Percentiles rank a stretch among this genome's conserved stretches.
Conservation (phyloP, 192 early-diverging fungal species). For the Backusella macrospora region DNA sequence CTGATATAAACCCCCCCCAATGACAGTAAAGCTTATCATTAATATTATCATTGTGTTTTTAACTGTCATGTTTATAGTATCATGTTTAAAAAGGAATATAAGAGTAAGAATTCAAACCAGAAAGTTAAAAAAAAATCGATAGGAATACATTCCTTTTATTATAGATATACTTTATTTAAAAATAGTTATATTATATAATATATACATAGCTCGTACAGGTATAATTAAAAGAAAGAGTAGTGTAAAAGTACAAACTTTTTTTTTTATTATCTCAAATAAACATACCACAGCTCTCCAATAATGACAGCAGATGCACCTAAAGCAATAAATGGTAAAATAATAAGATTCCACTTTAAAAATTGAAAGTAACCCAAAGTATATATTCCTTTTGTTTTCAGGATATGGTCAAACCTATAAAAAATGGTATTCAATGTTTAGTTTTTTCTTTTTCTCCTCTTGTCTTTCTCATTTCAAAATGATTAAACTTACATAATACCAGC, state of each 20-base stretch:
- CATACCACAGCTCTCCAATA: slow-evolving; percentile 52
- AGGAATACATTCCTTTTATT: no score
- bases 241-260: no score
- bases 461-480: no score
- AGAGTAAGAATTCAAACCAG: no score
- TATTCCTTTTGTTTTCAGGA: slow-evolving; percentile 54
- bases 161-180: no score
- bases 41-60: no score
- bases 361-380: slow-evolving; percentile 46
- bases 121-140: no score
- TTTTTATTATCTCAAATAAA: slow-evolving; percentile 27
- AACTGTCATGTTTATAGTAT: no score
- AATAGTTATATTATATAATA: not conserved
- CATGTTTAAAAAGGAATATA: no score
- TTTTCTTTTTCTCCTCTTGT: no score
- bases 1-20: not conserved
- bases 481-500: slow-evolving; percentile 75
- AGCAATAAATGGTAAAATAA: slow-evolving; percentile 59
- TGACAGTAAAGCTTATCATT: no score
- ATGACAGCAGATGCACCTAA: slow-evolving; percentile 48
- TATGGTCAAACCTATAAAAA: slow-evolving; percentile 50
- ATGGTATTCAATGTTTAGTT: no score
- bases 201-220: not conserved
- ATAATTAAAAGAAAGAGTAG: not conserved
- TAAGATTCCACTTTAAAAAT: slow-evolving; percentile 64